phyloP scores from a whole-genome alignment of 225 moss, liverwort and hornwort species.

The Lunularia cruciata region DNA sequence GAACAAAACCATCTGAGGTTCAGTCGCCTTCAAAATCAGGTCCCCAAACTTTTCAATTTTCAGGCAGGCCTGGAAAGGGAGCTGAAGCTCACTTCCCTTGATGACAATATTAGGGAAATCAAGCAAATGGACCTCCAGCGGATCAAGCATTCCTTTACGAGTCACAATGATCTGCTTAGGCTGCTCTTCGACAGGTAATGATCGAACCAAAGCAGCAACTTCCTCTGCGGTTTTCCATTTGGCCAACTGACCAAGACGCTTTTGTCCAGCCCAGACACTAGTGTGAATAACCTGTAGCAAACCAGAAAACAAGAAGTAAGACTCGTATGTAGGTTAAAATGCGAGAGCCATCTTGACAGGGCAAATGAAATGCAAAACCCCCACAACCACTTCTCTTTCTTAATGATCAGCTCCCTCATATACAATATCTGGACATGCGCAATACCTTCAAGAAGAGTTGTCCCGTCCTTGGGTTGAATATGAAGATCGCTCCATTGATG shows the following conservation, averaged over 20 bases:
- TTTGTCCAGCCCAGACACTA: slow-evolving; percentile 99
- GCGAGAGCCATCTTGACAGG: background rate
- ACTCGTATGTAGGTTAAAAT: background rate
- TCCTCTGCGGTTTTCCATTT: slow-evolving; percentile 99
- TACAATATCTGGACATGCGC: background rate
- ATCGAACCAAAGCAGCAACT: slow-evolving; percentile 96
- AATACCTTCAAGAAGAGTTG: slow-evolving; percentile 93
- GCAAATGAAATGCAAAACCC: background rate
- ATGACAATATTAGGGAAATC: slow-evolving; percentile 99
- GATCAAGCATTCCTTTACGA: slow-evolving; percentile 99
- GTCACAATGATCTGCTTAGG: slow-evolving; percentile 99
- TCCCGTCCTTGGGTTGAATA: slow-evolving; percentile 97
- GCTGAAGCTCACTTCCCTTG: slow-evolving; percentile 98
- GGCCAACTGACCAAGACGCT: slow-evolving; percentile 96
- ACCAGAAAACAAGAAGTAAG: background rate
- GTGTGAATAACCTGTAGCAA: slow-evolving; percentile 82
- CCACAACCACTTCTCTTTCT: no score
- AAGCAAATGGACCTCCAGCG: slow-evolving; percentile 93
- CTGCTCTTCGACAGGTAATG: slow-evolving; percentile 96
- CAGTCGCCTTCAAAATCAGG: slow-evolving; percentile 96
- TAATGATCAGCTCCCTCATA: no score
- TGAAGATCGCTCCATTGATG: slow-evolving; percentile 99
- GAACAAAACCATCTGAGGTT: slow-evolving; percentile 98
- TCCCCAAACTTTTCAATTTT: slow-evolving; percentile 99
- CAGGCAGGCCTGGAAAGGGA: slow-evolving; percentile 99